These are phyloP conservation scores for Hirsutella rhossiliensis DNA, from an alignment of 2,329 filamentous ascomycete species.

Conservation along the genomic window DNA sequence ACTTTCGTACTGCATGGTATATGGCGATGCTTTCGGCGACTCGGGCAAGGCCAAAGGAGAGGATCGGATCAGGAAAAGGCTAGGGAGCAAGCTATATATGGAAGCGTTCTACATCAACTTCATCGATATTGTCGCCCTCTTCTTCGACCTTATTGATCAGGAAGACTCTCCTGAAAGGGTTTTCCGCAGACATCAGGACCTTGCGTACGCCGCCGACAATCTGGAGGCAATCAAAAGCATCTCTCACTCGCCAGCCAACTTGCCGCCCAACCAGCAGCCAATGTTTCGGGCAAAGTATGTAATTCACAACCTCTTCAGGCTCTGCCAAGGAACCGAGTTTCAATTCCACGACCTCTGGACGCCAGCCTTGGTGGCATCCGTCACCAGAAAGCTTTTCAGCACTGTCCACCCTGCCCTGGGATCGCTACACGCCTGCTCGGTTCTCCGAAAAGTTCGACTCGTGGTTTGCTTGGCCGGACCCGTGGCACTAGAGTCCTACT, in stretches of 20 bases:
- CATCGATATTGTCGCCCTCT: constrained; percentile 60
- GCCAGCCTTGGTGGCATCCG: constrained; percentile 57
- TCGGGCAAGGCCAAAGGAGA: constrained; percentile 44
- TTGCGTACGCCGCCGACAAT: constrained; percentile 48
- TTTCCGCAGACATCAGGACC: constrained; percentile 46
- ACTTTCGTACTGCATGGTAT: constrained; percentile 73
- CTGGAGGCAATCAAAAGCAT: constrained; percentile 59
- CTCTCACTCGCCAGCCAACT: constrained; percentile 48
- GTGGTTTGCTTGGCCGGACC: constrained; percentile 67
- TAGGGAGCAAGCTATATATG: constrained; percentile 56
- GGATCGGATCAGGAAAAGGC: constrained; percentile 50
- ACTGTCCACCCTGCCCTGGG: constrained; percentile 75
- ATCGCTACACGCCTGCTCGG: constrained; percentile 73
- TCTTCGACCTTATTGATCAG: constrained; percentile 68
- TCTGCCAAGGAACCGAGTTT: constrained; percentile 62
- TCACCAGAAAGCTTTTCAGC: constrained; percentile 68
- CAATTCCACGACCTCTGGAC: constrained; percentile 61
- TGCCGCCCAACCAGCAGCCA: constrained; percentile 77
- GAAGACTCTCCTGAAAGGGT: constrained; percentile 61
- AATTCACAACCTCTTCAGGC: constrained; percentile 58
- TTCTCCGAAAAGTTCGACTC: constrained; percentile 76
- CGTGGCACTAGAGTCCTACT: constrained; percentile 65
- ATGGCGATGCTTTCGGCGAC: constrained; percentile 22
- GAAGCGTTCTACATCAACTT: constrained; percentile 57
- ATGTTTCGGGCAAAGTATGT: constrained; percentile 72